A percentile compares a stretch with the other conserved stretches of the same genome.
phyloP scores from a whole-genome alignment of 163 green algal species.

The Trebouxiophyceae sp. region DNA sequence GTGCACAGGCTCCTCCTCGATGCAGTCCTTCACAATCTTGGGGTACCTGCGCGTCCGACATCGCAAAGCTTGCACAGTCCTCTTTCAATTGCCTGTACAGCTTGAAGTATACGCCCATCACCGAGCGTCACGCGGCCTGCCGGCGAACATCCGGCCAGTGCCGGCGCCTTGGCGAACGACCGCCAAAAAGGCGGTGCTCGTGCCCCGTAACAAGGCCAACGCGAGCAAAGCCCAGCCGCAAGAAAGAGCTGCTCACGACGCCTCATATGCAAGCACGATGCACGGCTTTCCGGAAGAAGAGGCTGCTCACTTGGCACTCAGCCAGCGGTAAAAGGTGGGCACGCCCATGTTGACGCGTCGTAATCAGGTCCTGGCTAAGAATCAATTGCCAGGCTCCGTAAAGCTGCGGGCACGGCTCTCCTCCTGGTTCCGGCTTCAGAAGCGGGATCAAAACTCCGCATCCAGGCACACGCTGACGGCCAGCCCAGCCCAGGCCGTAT shows the following conservation, averaged over 20 bases:
- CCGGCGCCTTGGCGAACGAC: neutral
- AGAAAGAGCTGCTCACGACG: no score
- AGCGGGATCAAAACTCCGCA: no score
- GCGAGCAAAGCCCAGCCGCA: no score
- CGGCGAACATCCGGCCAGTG: neutral
- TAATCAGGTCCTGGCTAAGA: no score
- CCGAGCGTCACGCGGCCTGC: neutral
- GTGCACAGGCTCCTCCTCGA: conserved; percentile 72
- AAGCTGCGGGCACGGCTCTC: no score
- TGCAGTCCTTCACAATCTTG: conserved; percentile 85
- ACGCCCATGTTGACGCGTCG: no score
- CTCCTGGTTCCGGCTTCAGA: no score
- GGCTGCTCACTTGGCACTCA: conserved; percentile 71
- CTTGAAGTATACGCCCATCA: neutral
- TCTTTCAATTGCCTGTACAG: neutral
- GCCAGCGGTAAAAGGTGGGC: conserved; percentile 95
- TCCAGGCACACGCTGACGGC: no score
- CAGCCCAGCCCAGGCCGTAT: no score
- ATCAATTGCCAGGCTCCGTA: no score
- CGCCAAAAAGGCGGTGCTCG: neutral
- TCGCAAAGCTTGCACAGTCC: neutral
- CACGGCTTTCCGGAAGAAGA: neutral
- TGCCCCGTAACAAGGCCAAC: neutral
- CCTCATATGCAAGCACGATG: no score
- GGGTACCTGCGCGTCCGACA: conserved; percentile 69